Evolutionary conservation across 2,329 filamentous ascomycete species (phyloP).

Genomic region (Polytolypa hystricis): DNA sequence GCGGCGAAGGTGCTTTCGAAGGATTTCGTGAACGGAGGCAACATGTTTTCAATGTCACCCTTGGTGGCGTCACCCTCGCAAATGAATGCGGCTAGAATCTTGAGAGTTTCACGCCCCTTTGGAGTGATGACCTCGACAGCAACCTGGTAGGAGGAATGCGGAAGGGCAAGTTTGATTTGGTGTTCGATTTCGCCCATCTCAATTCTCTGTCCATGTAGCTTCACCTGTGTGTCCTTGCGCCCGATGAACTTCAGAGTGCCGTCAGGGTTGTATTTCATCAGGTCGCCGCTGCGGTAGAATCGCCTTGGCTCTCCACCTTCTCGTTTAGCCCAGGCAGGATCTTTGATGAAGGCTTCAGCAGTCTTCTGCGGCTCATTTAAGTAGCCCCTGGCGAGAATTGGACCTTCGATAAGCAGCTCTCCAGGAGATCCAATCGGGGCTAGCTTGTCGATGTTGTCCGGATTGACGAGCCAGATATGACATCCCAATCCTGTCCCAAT

Average conservation of each 20-base stretch:
- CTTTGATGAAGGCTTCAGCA: conserved; percentile 29
- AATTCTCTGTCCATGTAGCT: conserved; percentile 71
- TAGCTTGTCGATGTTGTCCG: conserved; percentile 21
- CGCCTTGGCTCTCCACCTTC: conserved; percentile 49
- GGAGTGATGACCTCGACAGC: no score
- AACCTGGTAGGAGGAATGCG: no score
- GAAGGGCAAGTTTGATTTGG: conserved; percentile 1
- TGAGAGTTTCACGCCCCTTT: no score
- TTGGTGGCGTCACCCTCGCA: no score
- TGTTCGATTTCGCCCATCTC: conserved; percentile 82
- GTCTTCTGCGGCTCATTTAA: conserved; percentile 28
- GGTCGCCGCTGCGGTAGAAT: conserved; percentile 78
- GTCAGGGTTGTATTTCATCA: conserved; percentile 54
- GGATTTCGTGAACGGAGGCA: not conserved
- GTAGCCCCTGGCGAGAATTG: conserved; percentile 29
- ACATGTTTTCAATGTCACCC: not conserved
- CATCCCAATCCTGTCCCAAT: conserved; percentile 1
- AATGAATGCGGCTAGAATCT: no score
- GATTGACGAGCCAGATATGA: conserved; percentile 25
- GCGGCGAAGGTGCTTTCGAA: not conserved
- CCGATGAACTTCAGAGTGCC: conserved; percentile 71
- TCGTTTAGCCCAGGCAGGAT: conserved; percentile 48
- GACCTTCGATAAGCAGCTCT: conserved; percentile 29
- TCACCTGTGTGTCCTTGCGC: conserved; percentile 68
- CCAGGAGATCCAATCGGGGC: conserved; percentile 28